phyloP scores from a whole-genome alignment of 1,284 basidiomycete genomes.

The Schizophyllum amplum region DNA sequence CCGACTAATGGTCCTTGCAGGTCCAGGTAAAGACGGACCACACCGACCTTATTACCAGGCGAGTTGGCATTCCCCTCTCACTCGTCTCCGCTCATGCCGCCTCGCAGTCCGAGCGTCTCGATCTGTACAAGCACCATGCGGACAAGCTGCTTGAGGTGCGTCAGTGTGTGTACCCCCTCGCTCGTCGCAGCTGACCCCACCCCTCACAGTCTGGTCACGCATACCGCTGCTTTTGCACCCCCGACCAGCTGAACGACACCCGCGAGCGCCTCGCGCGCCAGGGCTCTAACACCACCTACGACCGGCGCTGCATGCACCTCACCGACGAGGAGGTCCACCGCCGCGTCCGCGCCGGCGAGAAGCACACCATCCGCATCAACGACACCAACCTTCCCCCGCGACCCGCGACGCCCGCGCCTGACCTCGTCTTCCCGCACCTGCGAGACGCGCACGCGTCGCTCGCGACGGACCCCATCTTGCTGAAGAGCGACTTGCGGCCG shows the following conservation, averaged over 20 bases:
- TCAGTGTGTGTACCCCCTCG: slow-evolving; percentile 1
- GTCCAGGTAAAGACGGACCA: slow-evolving; percentile 67
- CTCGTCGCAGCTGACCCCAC: not conserved
- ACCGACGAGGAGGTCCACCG: slow-evolving; percentile 79
- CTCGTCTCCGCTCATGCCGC: too few relatives aligned
- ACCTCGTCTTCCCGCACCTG: slow-evolving; percentile 73
- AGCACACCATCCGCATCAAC: slow-evolving; percentile 80
- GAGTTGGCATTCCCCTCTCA: slow-evolving; percentile 13
- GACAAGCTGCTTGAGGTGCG: slow-evolving; percentile 68
- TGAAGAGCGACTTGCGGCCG: slow-evolving; percentile 91
- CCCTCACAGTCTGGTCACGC: slow-evolving; percentile 67
- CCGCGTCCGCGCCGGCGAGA: slow-evolving; percentile 68
- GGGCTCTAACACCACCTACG: slow-evolving; percentile 75
- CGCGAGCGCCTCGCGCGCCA: slow-evolving; percentile 60
- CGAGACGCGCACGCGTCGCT: slow-evolving; percentile 70
- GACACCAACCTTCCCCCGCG: slow-evolving; percentile 44
- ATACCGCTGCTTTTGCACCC: slow-evolving; percentile 91
- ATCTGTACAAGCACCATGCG: slow-evolving; percentile 75
- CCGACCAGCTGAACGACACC: slow-evolving; percentile 57
- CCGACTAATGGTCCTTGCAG: slow-evolving; percentile 28
- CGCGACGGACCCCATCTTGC: slow-evolving; percentile 85
- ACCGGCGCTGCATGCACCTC: slow-evolving; percentile 79
- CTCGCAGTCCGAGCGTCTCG: slow-evolving; percentile 76
- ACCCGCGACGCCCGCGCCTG: slow-evolving; percentile 30
- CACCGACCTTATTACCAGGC: slow-evolving; percentile 83